phyloP scores from a whole-genome alignment of 2,329 filamentous ascomycete genomes.

The Aspergillus viridinutans region DNA sequence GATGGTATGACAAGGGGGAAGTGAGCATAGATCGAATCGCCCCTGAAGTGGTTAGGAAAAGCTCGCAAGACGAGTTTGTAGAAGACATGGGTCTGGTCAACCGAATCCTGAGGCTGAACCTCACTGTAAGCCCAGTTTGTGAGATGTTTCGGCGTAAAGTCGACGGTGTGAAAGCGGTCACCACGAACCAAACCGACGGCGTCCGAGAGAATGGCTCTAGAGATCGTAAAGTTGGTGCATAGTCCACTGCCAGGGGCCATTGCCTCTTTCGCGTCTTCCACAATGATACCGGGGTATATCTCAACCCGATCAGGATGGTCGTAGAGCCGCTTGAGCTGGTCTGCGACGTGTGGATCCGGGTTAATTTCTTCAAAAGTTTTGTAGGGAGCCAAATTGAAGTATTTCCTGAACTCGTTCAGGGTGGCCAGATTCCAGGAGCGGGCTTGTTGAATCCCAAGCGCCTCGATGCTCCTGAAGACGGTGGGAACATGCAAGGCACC shows the following conservation, averaged over 20 bases:
- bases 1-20: conserved; percentile 47
- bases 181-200: conserved; percentile 45
- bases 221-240: conserved; percentile 46
- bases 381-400: conserved; percentile 49
- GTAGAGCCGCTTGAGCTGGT: conserved; percentile 45
- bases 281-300: conserved; percentile 55
- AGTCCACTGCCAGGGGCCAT: conserved; percentile 47
- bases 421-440: conserved; percentile 59
- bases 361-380: conserved; percentile 52
- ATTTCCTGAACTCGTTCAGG: conserved; percentile 54
- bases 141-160: conserved; percentile 42
- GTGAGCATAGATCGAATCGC: conserved; percentile 48
- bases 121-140: conserved; percentile 46
- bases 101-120: conserved; percentile 39
- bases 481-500: conserved; percentile 57
- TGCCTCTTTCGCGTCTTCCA: conserved; percentile 53
- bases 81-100: conserved; percentile 49
- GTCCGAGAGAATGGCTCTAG: conserved; percentile 43
- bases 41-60: conserved; percentile 47
- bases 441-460: conserved; percentile 59
- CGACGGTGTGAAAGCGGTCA: conserved; percentile 46
- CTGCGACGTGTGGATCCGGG: conserved; percentile 45
- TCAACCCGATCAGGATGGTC: conserved; percentile 53
- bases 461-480: conserved; percentile 57
- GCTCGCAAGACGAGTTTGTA: conserved; percentile 51